Evolutionary conservation across 2,329 filamentous ascomycete genomes (phyloP), one percentile per base, ranked within the genome.

Genomic region (Hypomyces rosellus): DNA sequence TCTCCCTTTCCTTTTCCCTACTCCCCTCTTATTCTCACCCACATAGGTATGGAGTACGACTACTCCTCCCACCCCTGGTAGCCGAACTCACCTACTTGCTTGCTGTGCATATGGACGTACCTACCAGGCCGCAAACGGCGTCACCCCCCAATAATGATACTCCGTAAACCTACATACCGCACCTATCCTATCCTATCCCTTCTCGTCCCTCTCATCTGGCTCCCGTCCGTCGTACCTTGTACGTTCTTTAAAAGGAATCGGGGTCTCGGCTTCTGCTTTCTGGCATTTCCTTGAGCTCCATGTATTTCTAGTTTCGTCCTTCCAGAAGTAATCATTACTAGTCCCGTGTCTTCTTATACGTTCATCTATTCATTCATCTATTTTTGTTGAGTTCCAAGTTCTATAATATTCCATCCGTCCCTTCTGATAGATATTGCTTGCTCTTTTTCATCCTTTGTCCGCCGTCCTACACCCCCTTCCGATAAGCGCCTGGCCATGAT

Each of bases 81-180:
- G 15, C 38, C 38, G 15, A 40, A 40, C 38, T 20, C n/a, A 38
- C 36, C 36, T 40, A 40, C 38, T 9, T 39, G 18, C 20, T 20
- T 16, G 13, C 18, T 30, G 4, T 43, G 22, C 25, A 22, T 22
- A n/a, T 43, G 41, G 11, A 25, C 37, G 40, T 36, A 25, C 33
- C 22, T 44, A 36, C 40, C 49, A 48, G 49, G 33, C 49, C 49
- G 52, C 54, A 50, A 50, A 49, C 53, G 47, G 52, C 43, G 45
- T 49, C 46, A 48, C 50, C 54, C 54, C 50, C 54, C 54, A 55
- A 54, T 51, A 55, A 53, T 50, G 48, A 34, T 44, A 47, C 46
- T 54, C 46, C 46, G 50, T 52, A 36, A 34, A 47, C 48, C 48
- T 50, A 50, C 48, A 47, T 50, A 39, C 47, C 46, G 50, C 52